These are phyloP conservation scores for Heterococcus sp. DNA, from an alignment of 108 stramenopile species.

Conservation along the genomic window DNA sequence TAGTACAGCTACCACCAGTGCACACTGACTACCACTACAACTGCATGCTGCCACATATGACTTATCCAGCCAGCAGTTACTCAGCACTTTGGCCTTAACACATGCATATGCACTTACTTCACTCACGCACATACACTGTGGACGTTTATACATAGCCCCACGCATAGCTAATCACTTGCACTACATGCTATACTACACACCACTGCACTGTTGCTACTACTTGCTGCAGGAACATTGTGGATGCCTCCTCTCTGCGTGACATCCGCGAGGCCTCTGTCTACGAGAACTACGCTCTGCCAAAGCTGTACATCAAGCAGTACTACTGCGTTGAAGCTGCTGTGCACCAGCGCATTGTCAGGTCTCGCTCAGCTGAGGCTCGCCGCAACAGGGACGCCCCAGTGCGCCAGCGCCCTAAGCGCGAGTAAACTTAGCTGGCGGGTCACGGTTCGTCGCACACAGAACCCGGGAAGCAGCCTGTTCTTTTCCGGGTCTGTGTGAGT, in stretches of 20 bases:
- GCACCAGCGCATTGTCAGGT: conserved; percentile 99
- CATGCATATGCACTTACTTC: too few relatives aligned
- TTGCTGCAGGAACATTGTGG: conserved; percentile 90
- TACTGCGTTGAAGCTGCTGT: conserved; percentile 99
- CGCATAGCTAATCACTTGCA: background rate
- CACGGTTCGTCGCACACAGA: too few relatives aligned
- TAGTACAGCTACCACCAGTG: too few relatives aligned
- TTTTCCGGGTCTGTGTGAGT: too few relatives aligned
- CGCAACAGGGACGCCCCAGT: conserved; percentile 88
- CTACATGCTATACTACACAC: conserved; percentile 17
- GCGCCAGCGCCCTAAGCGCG: conserved; percentile 54
- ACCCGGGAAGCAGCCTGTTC: too few relatives aligned
- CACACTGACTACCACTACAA: too few relatives aligned
- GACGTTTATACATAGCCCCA: too few relatives aligned
- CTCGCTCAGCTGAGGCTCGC: conserved; percentile 81
- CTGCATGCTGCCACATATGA: too few relatives aligned
- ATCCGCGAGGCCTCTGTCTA: conserved; percentile 97
- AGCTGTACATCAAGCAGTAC: conserved; percentile 99
- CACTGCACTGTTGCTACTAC: background rate
- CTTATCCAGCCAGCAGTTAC: too few relatives aligned
- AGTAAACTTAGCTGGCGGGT: background rate
- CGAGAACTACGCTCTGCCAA: conserved; percentile 97
- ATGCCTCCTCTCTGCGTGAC: conserved; percentile 94
- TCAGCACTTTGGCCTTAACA: too few relatives aligned
- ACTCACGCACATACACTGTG: too few relatives aligned